phyloP scores from a whole-genome alignment of 768 basidiomycete species.

The Collybia sordida region DNA sequence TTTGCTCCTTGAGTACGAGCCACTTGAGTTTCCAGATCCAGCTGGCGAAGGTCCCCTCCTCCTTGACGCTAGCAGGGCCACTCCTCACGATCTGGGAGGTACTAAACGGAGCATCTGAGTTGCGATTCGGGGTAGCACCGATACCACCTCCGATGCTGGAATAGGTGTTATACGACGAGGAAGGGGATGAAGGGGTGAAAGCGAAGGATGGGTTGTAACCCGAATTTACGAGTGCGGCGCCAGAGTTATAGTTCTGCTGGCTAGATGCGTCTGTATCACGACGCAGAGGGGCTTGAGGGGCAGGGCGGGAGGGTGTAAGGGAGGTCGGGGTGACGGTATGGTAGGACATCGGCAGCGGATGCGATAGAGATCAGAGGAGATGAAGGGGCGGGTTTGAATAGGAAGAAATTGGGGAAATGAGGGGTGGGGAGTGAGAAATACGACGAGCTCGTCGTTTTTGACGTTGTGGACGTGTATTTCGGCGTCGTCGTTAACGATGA shows the following conservation, averaged over 20 bases:
- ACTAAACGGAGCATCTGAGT: constrained; percentile 38
- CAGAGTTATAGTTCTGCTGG: constrained; percentile 29
- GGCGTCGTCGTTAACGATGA: constrained; percentile 10
- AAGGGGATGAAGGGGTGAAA: constrained; percentile 46
- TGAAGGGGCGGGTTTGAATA: constrained; percentile 2
- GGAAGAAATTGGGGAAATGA: constrained; percentile 4
- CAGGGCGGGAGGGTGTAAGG: constrained; percentile 76
- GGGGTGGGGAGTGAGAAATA: constrained; percentile 5
- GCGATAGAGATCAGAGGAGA: not conserved
- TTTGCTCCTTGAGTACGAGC: constrained; percentile 80
- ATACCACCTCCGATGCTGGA: constrained; percentile 74
- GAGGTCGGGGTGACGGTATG: constrained; percentile 47
- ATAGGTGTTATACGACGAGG: constrained; percentile 52
- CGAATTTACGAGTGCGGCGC: constrained; percentile 46
- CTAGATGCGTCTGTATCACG: constrained; percentile 38
- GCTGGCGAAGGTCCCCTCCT: constrained; percentile 83
- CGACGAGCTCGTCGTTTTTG: constrained; percentile 1
- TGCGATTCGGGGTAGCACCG: constrained; percentile 78
- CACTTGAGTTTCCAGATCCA: constrained; percentile 93
- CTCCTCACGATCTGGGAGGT: constrained; percentile 56
- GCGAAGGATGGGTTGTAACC: constrained; percentile 64
- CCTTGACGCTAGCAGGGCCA: constrained; percentile 86
- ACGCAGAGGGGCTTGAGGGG: constrained; percentile 66
- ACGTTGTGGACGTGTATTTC: constrained; percentile 6
- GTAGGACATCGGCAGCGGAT: constrained; percentile 30